Evolutionary conservation across 2,329 filamentous ascomycete species (phyloP), one percentile per base, ranked within the genome.

Genomic region (Cercospora brassicicola): DNA sequence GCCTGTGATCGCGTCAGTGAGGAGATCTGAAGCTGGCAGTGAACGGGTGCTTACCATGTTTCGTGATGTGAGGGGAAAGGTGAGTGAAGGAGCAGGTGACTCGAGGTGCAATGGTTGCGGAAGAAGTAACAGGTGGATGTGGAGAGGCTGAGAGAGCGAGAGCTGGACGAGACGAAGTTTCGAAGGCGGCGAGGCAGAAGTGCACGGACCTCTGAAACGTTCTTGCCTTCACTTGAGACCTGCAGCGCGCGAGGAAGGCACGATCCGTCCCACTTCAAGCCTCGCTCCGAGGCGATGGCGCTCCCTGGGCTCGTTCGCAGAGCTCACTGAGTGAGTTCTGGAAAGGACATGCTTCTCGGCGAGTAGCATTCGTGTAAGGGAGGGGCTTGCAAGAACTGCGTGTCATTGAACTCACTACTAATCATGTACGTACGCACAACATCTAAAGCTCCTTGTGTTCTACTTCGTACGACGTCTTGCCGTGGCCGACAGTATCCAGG

Each of bases 1-100:
- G 82, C 79, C 82, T 83, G 69, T 39, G 4, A 13, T 53, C 6
- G 10, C 31, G 23, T 71, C 33, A 72, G 66, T 60, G 20, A 30
- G 18, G 48, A n/a, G 28, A 6, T 42, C 28, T 11, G 62, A 13
- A 63, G 13, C 15, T 10, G 15, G 26, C 18, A 23, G 63, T 20
- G 39, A 39, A 11, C 33, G 3, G 7, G 28, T 11, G 11, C 39
- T 53, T 60, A 67, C 69, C 69, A 71, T 71, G 23, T 18, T 11
- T 55, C 3, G 15, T 10, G 56, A 13, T 36, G 59, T 26, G 36
- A 20, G 59, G n/a, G 59, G 13, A 8, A 1, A n/a, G 59, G 20
- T 30, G 59, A 28, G 33, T 9, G 23, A 6, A 5, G 13, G 20
- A 1, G 20, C n/a, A 4, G 13, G 33, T 61, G 20, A 13, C 20